phyloP scores from a whole-genome alignment of 495 filamentous ascomycete species.

The Penicillium subrubescens region DNA sequence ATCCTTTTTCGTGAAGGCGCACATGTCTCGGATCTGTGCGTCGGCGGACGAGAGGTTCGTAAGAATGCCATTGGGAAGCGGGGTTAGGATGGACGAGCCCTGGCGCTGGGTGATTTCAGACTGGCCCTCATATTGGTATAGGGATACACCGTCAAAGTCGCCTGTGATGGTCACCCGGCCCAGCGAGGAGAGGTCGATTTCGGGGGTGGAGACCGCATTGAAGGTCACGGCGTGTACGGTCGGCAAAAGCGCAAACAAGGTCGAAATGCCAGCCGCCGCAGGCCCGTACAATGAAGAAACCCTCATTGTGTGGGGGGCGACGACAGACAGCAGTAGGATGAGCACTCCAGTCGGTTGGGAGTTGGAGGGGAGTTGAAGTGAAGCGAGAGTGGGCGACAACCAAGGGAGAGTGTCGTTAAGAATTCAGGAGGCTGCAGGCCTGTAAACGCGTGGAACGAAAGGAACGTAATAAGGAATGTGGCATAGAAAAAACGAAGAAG shows the following conservation, averaged over 20 bases:
- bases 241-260: conserved; percentile 45
- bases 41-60: conserved; percentile 72
- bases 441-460: conserved; percentile 33
- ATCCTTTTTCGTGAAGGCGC: conserved; percentile 69
- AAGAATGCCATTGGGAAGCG: conserved; percentile 85
- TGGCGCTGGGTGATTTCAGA: conserved; percentile 67
- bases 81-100: conserved; percentile 79
- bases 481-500: conserved; percentile 27
- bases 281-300: conserved; percentile 57
- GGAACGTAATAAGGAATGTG: conserved; percentile 39
- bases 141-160: conserved; percentile 87
- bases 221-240: conserved; percentile 61
- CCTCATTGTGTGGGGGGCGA: conserved; percentile 56
- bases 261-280: conserved; percentile 52
- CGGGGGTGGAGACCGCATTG: conserved; percentile 68
- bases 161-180: conserved; percentile 86
- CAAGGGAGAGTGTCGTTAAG: conserved; percentile 21
- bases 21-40: conserved; percentile 83
- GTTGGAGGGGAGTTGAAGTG: conserved; percentile 5
- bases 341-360: conserved; percentile 7
- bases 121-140: conserved; percentile 84
- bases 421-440: conserved; percentile 29
- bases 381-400: conserved; percentile 20
- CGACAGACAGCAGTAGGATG: conserved; percentile 37
- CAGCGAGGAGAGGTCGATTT: conserved; percentile 78